These are phyloP conservation scores for Rhynchosporium agropyri DNA, from an alignment of 2,329 filamentous ascomycete genomes.

Conservation along the genomic window DNA sequence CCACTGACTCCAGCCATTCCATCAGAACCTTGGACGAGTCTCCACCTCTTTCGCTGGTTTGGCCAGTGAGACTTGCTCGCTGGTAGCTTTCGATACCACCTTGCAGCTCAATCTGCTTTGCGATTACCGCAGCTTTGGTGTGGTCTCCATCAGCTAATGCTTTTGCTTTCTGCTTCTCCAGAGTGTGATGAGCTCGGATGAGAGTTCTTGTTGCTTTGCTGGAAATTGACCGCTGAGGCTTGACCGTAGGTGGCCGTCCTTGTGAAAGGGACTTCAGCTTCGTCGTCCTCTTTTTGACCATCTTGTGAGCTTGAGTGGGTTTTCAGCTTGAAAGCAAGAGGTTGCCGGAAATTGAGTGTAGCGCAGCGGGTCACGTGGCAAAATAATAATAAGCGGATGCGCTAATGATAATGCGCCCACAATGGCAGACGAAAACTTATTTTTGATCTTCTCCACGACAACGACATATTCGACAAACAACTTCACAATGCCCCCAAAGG, in stretches of 20 bases:
- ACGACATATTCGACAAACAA: constrained; percentile 33
- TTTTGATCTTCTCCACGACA: constrained; percentile 19
- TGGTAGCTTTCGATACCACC: constrained; percentile 68
- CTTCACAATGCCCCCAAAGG: constrained; percentile 42
- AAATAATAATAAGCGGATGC: constrained; percentile 11
- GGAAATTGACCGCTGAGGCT: constrained; percentile 59
- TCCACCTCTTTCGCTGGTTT: constrained; percentile 65
- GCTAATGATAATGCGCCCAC: constrained; percentile 19
- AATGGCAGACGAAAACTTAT: not conserved
- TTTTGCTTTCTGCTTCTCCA: constrained; percentile 63
- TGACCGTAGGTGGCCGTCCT: constrained; percentile 57
- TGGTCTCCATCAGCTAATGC: constrained; percentile 58
- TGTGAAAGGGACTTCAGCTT: constrained; percentile 52
- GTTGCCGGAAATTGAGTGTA: not conserved
- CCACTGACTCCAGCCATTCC: constrained; percentile 57
- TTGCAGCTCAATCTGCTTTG: constrained; percentile 57
- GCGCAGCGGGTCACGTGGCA: constrained; percentile 11
- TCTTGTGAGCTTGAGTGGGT: constrained; percentile 36
- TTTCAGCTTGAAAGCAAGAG: not conserved
- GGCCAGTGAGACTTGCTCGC: constrained; percentile 68
- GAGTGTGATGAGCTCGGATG: constrained; percentile 67
- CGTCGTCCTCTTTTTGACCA: constrained; percentile 50
- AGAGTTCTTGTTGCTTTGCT: constrained; percentile 65
- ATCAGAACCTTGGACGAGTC: constrained; percentile 67
- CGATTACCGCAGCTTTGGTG: constrained; percentile 49